Percentiles rank a stretch among this genome's conserved stretches.
phyloP scores from a whole-genome alignment of 1,139 yeast genomes.

The Hyphopichia buzzinii region DNA sequence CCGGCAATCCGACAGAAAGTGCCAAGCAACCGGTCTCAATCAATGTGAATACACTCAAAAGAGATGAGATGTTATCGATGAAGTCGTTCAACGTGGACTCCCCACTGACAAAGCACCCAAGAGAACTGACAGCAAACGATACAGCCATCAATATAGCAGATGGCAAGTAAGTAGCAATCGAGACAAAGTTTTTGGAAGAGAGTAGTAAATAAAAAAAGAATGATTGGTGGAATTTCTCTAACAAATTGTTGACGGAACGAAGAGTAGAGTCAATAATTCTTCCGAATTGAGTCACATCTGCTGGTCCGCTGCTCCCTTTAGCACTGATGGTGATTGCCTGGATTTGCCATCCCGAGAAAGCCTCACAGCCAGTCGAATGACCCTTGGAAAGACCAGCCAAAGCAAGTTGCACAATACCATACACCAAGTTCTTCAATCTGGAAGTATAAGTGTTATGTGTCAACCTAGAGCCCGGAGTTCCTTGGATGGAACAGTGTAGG shows the following conservation, averaged over 20 bases:
- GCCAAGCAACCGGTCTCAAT: slow-evolving; percentile 32
- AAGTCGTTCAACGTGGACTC: slow-evolving; percentile 24
- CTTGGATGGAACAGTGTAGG: slow-evolving; percentile 66
- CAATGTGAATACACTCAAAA: slow-evolving; percentile 31
- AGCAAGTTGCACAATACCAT: slow-evolving; percentile 68
- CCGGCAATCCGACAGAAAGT: slow-evolving; percentile 1
- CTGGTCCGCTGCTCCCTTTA: slow-evolving; percentile 51
- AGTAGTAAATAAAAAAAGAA: slow-evolving; percentile 88
- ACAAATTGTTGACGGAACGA: slow-evolving; percentile 84
- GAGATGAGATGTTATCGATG: slow-evolving; percentile 21
- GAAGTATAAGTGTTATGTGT: slow-evolving; percentile 46
- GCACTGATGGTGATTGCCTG: slow-evolving; percentile 86
- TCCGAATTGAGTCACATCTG: slow-evolving; percentile 89
- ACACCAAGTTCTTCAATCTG: slow-evolving; percentile 58
- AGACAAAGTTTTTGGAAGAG: slow-evolving; percentile 77
- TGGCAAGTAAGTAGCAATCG: slow-evolving; percentile 92
- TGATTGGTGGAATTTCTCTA: slow-evolving; percentile 96
- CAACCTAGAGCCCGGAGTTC: slow-evolving; percentile 47
- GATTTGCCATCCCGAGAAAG: slow-evolving; percentile 94
- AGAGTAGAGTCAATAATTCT: slow-evolving; percentile 83
- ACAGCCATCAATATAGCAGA: slow-evolving; percentile 74
- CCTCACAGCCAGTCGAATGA: slow-evolving; percentile 71
- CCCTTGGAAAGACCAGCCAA: slow-evolving; percentile 62
- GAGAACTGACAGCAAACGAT: slow-evolving; percentile 68
- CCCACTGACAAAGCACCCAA: slow-evolving; percentile 55